These are phyloP conservation scores for Phytopythium chamaehyphon DNA, from an alignment of 352 stramenopile species.

Conservation along the genomic window DNA sequence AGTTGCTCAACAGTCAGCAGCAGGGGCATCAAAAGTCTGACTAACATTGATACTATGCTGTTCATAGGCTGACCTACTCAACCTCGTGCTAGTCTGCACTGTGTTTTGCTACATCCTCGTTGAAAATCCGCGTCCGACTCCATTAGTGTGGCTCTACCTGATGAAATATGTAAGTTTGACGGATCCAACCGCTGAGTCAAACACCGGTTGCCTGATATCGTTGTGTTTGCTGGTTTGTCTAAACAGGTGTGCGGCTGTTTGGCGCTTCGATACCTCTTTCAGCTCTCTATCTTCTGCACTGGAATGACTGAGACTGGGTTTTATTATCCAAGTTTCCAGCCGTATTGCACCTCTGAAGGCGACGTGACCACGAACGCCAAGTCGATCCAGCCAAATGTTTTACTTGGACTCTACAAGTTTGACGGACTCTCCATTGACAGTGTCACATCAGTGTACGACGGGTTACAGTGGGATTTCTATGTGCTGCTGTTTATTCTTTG, in stretches of 20 bases:
- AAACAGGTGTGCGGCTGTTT: conserved; percentile 46
- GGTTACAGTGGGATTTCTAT: conserved; percentile 85
- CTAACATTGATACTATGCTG: neutral
- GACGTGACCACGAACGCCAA: conserved; percentile 41
- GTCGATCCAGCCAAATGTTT: conserved; percentile 69
- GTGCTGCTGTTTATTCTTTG: conserved; percentile 74
- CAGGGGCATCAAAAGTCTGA: too few relatives aligned
- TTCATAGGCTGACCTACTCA: conserved; percentile 79
- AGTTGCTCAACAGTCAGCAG: neutral
- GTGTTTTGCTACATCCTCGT: conserved; percentile 69
- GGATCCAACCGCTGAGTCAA: too few relatives aligned
- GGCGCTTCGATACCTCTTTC: conserved; percentile 69
- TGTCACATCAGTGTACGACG: conserved; percentile 51
- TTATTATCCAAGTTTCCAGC: conserved; percentile 78
- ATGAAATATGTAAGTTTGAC: conserved; percentile 83
- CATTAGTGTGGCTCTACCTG: conserved; percentile 60
- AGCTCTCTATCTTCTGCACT: conserved; percentile 82
- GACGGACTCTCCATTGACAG: conserved; percentile 57
- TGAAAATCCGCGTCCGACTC: conserved; percentile 68
- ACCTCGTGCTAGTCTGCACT: conserved; percentile 68
- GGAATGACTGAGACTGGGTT: conserved; percentile 43
- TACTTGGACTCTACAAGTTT: conserved; percentile 87
- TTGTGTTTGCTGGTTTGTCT: neutral
- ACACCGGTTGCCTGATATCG: too few relatives aligned
- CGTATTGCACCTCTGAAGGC: conserved; percentile 49